Percentiles rank a stretch among this genome's conserved stretches.
Evolutionary conservation across 2,329 filamentous ascomycete genomes (phyloP).

Genomic region (Tolypocladium cylindrosporum): DNA sequence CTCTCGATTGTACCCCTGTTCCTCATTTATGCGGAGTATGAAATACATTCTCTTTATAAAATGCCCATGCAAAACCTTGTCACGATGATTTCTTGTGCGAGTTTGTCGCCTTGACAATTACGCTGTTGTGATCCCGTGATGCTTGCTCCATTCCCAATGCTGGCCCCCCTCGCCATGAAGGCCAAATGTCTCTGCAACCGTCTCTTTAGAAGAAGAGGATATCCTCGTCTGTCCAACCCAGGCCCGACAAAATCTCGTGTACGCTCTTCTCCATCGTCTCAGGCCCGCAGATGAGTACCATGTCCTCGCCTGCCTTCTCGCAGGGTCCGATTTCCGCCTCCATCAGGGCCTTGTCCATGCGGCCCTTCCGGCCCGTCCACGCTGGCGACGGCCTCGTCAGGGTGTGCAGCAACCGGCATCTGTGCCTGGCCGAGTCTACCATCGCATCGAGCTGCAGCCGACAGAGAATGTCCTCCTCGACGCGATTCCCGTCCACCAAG

Average conservation of each 20-base stretch:
- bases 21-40: too few species aligned
- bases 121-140: background rate
- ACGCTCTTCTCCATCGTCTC: conserved; percentile 61
- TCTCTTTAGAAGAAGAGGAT: conserved; percentile 13
- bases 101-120: background rate
- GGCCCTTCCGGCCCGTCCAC: conserved; percentile 61
- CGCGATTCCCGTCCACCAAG: conserved; percentile 69
- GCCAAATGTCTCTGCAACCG: too few species aligned
- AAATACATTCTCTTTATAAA: too few species aligned
- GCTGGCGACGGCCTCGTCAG: conserved; percentile 51
- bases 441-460: conserved; percentile 60
- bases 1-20: too few species aligned
- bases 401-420: conserved; percentile 58
- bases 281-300: conserved; percentile 76
- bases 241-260: conserved; percentile 36
- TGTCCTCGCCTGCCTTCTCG: conserved; percentile 30
- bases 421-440: conserved; percentile 38
- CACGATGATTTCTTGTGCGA: too few species aligned
- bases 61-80: too few species aligned
- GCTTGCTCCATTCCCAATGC: background rate
- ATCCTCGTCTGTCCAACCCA: conserved; percentile 49
- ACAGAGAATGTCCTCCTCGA: conserved; percentile 75
- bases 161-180: background rate
- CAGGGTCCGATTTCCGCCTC: conserved; percentile 43
- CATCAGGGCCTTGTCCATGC: conserved; percentile 55